These are phyloP conservation scores for Solanum dulcamara DNA, from an alignment of 257 asterid genomes.

Conservation along the genomic window DNA sequence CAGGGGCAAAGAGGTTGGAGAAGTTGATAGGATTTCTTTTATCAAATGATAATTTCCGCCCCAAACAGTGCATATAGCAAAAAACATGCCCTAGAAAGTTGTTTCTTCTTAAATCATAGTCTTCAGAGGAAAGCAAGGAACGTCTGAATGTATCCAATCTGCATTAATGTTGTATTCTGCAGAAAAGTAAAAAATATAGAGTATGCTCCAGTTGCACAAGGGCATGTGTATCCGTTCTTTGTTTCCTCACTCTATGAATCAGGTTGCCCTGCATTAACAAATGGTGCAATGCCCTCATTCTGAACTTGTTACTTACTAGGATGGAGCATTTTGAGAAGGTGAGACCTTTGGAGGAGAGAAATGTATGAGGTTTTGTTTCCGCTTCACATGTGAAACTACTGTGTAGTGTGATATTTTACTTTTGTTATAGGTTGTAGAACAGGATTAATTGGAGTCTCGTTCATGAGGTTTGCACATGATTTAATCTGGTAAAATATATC, in stretches of 20 bases:
- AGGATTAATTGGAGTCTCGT: not conserved
- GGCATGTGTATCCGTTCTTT: not conserved
- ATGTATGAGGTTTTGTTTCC: not conserved
- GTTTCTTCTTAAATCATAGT: not conserved
- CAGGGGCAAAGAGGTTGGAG: slow-evolving; percentile 79
- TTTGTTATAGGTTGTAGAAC: not conserved
- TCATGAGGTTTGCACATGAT: not conserved
- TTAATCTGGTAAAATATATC: not conserved
- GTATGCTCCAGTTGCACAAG: not conserved
- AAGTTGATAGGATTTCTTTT: slow-evolving; percentile 44
- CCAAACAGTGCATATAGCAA: slow-evolving; percentile 66
- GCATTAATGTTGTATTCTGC: not conserved
- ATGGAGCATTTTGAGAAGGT: not conserved
- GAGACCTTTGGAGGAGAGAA: not conserved
- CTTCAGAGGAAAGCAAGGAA: slow-evolving; percentile 5
- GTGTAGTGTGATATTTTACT: not conserved
- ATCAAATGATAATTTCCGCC: slow-evolving; percentile 51
- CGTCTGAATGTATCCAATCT: not conserved
- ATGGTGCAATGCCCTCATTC: not conserved
- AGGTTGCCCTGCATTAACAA: not conserved
- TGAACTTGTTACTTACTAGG: not conserved
- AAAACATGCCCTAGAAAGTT: not conserved
- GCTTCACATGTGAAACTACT: not conserved
- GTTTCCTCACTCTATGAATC: not conserved
- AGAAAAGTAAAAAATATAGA: not conserved